Evolutionary conservation across 306 rosid genomes (phyloP).

Genomic region (Ochetophila trinervis): DNA sequence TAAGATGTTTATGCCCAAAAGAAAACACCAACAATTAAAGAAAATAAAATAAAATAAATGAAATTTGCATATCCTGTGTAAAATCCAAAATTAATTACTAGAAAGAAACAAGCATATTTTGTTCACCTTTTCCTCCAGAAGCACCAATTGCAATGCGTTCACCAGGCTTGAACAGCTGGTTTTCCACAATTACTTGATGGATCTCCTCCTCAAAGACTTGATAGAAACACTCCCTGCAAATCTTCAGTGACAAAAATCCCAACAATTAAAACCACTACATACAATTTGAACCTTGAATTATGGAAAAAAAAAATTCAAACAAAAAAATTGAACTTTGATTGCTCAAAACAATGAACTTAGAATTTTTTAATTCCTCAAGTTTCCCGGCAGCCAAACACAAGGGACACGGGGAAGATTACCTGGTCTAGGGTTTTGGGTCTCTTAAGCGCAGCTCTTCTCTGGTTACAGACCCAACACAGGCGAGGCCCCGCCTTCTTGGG

Average conservation of each 20-base stretch:
- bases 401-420: constrained; percentile 22
- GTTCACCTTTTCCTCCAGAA: constrained; percentile 83
- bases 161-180: constrained; percentile 54
- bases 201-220: constrained; percentile 81
- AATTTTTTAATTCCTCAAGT: neutral
- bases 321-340: no score
- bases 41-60: neutral
- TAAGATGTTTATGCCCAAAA: no score
- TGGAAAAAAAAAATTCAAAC: no score
- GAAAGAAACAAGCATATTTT: no score
- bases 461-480: constrained; percentile 56
- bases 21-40: no score
- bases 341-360: no score
- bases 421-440: constrained; percentile 84
- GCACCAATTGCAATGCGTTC: constrained; percentile 90
- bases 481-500: constrained; percentile 30
- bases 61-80: neutral
- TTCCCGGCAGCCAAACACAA: neutral
- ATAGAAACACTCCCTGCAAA: constrained; percentile 87
- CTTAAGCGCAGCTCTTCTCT: constrained; percentile 65
- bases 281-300: neutral
- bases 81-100: neutral
- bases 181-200: constrained; percentile 58
- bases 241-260: constrained; percentile 18
- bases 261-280: neutral